phyloP scores from a whole-genome alignment of 2,329 filamentous ascomycete species.

The Arthrobotrys iridis region DNA sequence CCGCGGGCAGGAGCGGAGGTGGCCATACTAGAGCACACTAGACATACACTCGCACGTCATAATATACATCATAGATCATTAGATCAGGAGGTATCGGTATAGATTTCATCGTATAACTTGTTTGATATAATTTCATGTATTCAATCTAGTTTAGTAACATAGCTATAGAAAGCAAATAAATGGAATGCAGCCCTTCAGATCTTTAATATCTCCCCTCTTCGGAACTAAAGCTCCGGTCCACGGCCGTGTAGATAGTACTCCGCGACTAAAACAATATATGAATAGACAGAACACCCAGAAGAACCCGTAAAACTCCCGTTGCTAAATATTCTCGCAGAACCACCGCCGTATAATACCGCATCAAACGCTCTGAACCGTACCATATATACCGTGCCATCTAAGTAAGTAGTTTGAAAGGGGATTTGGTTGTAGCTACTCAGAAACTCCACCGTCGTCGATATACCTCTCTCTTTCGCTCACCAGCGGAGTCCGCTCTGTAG shows the following conservation, averaged over 20 bases:
- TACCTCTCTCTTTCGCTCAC: slow-evolving; percentile 23
- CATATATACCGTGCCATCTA: not conserved
- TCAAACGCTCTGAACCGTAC: no score
- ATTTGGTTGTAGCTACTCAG: slow-evolving; percentile 32
- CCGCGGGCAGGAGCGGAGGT: no score
- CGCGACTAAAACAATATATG: not conserved
- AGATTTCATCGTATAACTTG: no score
- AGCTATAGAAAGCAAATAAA: no score
- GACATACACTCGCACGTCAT: no score
- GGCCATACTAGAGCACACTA: no score
- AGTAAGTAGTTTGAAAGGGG: not conserved
- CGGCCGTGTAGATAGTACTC: not conserved
- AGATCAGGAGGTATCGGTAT: no score
- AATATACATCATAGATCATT: no score
- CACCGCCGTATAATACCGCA: not conserved
- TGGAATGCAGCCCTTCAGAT: not conserved
- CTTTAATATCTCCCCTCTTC: not conserved
- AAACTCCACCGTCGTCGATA: slow-evolving; percentile 34
- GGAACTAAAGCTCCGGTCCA: not conserved
- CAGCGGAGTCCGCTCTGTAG: slow-evolving; percentile 36
- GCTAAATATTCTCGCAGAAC: not conserved
- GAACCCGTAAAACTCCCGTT: not conserved
- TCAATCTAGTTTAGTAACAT: slow-evolving; percentile 2
- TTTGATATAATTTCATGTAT: no score
- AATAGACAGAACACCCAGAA: not conserved